Conservation (phyloP, 352 stramenopile species). For the Thalassiosira delicatula region DNA sequence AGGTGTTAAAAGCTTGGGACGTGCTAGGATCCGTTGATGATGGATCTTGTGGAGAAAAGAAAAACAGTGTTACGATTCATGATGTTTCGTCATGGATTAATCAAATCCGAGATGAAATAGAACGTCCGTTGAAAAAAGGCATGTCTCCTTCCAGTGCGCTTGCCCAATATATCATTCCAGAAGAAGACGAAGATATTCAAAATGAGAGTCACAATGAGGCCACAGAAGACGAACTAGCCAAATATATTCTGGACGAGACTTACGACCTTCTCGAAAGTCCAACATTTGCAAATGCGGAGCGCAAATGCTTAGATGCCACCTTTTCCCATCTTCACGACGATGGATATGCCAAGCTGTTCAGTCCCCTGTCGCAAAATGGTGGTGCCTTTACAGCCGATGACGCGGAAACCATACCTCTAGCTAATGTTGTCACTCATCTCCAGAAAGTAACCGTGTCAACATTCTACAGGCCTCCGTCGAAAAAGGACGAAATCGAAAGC, state of each 20-base stretch:
- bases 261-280: conserved; percentile 67
- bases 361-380: too few relatives aligned
- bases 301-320: conserved; percentile 46
- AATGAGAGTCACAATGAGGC: conserved; percentile 11
- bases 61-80: conserved; percentile 36
- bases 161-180: conserved; percentile 50
- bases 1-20: conserved; percentile 45
- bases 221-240: conserved; percentile 47
- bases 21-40: conserved; percentile 48
- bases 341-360: too few relatives aligned
- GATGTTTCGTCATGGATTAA: conserved; percentile 46
- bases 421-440: conserved; percentile 55
- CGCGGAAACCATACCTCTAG: conserved; percentile 42
- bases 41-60: too few relatives aligned
- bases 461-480: conserved; percentile 48
- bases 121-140: background rate
- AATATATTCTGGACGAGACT: conserved; percentile 66
- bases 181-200: conserved; percentile 10
- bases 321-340: conserved; percentile 52
- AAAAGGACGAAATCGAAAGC: conserved; percentile 43
- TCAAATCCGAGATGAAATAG: conserved; percentile 35
- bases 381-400: too few relatives aligned
- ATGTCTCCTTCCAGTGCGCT: conserved; percentile 32
- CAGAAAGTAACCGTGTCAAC: conserved; percentile 44
- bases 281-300: conserved; percentile 49